A percentile compares a stretch with the other conserved stretches of the same genome.
Evolutionary conservation across 2,329 filamentous ascomycete genomes (phyloP).

Genomic region (Colletotrichum magnum): DNA sequence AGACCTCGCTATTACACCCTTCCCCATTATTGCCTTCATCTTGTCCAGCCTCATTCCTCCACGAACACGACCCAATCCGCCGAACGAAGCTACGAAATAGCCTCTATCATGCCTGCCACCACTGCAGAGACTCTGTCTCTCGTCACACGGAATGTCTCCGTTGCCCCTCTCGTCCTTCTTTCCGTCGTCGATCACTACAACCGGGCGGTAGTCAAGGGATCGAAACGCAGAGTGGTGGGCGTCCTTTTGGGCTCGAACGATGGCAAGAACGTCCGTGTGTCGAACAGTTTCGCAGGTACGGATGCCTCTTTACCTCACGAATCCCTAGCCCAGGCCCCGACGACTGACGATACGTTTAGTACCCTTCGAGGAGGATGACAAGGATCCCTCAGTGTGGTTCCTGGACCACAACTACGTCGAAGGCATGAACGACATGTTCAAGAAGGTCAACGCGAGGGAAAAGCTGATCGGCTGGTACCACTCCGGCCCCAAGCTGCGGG

Average conservation of each 20-base stretch:
- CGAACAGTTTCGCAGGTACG: slow-evolving; percentile 97
- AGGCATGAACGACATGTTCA: slow-evolving; percentile 99
- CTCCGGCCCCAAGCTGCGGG: slow-evolving; percentile 95
- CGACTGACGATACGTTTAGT: slow-evolving; percentile 67
- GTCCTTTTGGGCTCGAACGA: slow-evolving; percentile 96
- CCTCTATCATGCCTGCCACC: slow-evolving; percentile 86
- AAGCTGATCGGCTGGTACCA: slow-evolving; percentile 99
- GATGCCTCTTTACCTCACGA: not conserved
- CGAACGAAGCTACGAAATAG: slow-evolving; percentile 35
- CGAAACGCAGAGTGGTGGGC: slow-evolving; percentile 89
- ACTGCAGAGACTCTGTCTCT: slow-evolving; percentile 97
- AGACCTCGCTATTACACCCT: slow-evolving; percentile 16
- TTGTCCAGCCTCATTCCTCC: slow-evolving; percentile 27
- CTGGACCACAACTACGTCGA: slow-evolving; percentile 99
- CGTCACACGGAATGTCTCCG: slow-evolving; percentile 94
- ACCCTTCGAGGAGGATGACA: slow-evolving; percentile 98
- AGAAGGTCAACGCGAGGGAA: slow-evolving; percentile 98
- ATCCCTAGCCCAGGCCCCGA: slow-evolving; percentile 30
- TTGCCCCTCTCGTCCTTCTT: slow-evolving; percentile 96
- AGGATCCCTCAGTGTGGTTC: slow-evolving; percentile 99
- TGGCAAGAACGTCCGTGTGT: slow-evolving; percentile 95
- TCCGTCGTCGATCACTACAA: slow-evolving; percentile 99
- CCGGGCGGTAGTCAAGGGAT: slow-evolving; percentile 89
- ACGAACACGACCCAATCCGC: slow-evolving; percentile 38
- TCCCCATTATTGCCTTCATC: slow-evolving; percentile 23